Percentiles rank a stretch among this genome's conserved stretches.
Evolutionary conservation across 805 yeast species (phyloP).

Genomic region (Saturnispora diversa): DNA sequence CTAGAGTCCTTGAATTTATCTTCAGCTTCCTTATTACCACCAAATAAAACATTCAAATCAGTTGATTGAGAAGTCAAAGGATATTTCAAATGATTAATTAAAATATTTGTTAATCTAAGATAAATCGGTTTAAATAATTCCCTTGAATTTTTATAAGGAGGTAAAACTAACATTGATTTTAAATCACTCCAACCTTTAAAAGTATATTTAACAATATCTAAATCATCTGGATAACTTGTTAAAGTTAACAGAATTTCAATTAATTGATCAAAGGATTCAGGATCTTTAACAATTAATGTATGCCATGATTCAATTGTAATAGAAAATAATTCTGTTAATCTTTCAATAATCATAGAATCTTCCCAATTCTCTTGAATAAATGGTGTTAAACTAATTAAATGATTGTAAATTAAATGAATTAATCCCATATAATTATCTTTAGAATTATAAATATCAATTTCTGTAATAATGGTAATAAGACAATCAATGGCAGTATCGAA

Average conservation of each 20-base stretch:
- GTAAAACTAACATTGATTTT: slow-evolving; percentile 60
- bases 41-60: slow-evolving; percentile 43
- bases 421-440: slow-evolving; percentile 41
- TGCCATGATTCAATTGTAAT: slow-evolving; percentile 98
- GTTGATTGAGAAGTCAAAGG: slow-evolving; percentile 41
- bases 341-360: slow-evolving; percentile 60
- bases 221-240: slow-evolving; percentile 67
- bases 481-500: slow-evolving; percentile 86
- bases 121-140: slow-evolving; percentile 46
- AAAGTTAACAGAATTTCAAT: slow-evolving; percentile 67
- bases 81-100: slow-evolving; percentile 65
- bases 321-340: slow-evolving; percentile 68
- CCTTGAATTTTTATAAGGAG: slow-evolving; percentile 48
- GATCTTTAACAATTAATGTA: slow-evolving; percentile 66
- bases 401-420: slow-evolving; percentile 36
- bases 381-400: slow-evolving; percentile 54
- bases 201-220: slow-evolving; percentile 83
- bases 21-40: slow-evolving; percentile 67
- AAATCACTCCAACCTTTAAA: slow-evolving; percentile 87
- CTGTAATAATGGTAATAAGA: slow-evolving; percentile 69
- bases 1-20: slow-evolving; percentile 92
- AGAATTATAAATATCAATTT: slow-evolving; percentile 71
- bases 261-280: slow-evolving; percentile 60
- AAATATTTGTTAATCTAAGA: slow-evolving; percentile 47
- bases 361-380: slow-evolving; percentile 41